A percentile compares a stretch with the other conserved stretches of the same genome.
phyloP scores from a whole-genome alignment of 139 green algal species.

The Volvox reticuliferus region DNA sequence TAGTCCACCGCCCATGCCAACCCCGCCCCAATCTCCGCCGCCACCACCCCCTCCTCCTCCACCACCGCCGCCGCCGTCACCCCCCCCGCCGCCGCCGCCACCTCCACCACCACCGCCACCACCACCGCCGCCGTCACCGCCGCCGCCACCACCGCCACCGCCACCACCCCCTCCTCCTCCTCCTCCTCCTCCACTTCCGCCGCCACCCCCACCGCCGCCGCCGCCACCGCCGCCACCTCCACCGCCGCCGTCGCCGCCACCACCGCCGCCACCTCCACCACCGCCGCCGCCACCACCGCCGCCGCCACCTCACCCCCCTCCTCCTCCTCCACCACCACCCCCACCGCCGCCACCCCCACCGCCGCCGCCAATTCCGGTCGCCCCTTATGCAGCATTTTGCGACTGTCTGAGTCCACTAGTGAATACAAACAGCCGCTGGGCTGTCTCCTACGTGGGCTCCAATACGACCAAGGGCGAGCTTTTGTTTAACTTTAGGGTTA shows the following conservation, averaged over 20 bases:
- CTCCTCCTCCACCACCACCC: not conserved
- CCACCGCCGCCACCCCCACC: conserved; percentile 25
- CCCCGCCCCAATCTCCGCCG: not conserved
- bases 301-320: conserved; percentile 28
- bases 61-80: not conserved
- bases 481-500: conserved; percentile 22
- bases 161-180: conserved; percentile 15
- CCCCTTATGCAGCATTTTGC: not conserved
- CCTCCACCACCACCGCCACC: not conserved
- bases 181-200: conserved; percentile 5
- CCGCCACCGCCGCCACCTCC: conserved; percentile 3
- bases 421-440: conserved; percentile 50
- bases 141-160: not conserved
- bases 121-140: conserved; percentile 3
- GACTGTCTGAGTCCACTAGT: conserved; percentile 60
- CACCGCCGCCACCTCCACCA: not conserved
- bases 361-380: not conserved
- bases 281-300: conserved; percentile 26
- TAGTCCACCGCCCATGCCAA: not conserved
- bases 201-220: conserved; percentile 18
- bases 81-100: conserved; percentile 1
- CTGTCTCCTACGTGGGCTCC: conserved; percentile 17
- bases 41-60: conserved; percentile 33
- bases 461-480: not conserved
- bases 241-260: conserved; percentile 12